phyloP scores from a whole-genome alignment of 192 early-diverging fungal species.

The Backusella australiensis region DNA sequence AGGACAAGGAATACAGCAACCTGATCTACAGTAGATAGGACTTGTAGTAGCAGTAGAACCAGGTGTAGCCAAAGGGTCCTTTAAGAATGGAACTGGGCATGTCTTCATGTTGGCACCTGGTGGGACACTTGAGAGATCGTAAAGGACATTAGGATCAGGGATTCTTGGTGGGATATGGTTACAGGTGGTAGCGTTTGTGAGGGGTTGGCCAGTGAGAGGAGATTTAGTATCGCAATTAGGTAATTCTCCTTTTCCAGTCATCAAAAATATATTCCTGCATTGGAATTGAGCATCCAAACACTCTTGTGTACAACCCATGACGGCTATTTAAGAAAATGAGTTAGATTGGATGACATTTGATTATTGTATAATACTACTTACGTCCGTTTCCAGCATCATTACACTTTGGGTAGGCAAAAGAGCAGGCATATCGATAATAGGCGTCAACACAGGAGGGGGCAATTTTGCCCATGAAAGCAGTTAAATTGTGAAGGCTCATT shows the following conservation, averaged over 20 bases:
- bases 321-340: background rate
- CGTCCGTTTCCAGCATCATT: background rate
- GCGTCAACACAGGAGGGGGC: conserved; percentile 24
- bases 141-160: background rate
- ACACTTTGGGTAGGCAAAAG: conserved; percentile 32
- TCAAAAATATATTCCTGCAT: conserved; percentile 13
- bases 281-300: background rate
- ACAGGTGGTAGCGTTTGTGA: background rate
- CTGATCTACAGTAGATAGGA: conserved; percentile 33
- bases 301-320: background rate
- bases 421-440: conserved; percentile 35
- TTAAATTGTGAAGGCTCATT: background rate
- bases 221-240: background rate
- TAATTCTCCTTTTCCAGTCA: background rate
- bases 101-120: conserved; percentile 16
- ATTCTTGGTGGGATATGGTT: conserved; percentile 8
- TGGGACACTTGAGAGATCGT: conserved; percentile 23
- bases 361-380: background rate
- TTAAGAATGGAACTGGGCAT: conserved; percentile 42
- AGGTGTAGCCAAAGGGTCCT: conserved; percentile 30
- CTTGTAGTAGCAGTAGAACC: conserved; percentile 22
- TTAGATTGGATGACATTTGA: background rate
- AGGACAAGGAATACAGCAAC: conserved; percentile 57
- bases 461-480: background rate
- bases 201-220: conserved; percentile 3